Base-by-base conservation (phyloP, 2,329 filamentous ascomycete species). In the Venturia oleaginea region DNA sequence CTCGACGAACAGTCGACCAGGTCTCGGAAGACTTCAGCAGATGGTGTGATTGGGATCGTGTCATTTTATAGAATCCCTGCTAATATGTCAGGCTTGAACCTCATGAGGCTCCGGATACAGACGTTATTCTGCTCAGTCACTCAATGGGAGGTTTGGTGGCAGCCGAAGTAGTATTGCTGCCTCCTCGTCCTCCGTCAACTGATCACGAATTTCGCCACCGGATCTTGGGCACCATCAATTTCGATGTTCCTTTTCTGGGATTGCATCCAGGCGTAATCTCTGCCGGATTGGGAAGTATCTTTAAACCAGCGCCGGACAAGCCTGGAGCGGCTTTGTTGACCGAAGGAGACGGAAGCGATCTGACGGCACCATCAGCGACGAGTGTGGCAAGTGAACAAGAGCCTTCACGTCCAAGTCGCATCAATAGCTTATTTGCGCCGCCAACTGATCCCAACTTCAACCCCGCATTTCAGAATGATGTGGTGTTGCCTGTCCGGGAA, bases 131-230 rank as follows among this genome's bases (percentile, higher is more conserved):
- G 3, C 79, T 96, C 2, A 92, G 92, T 0, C 92, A 96, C 74
- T 95, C 90, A 51, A 93, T 97, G 86, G 92, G 92, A 19, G 92
- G 92, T 1, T 80, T 97, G 30, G 75, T 97, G 32, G 85, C 89
- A 32, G 90, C 90, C 1, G 92, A 97, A 70, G 84, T 95, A 32
- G 86, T 85, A 2, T 78, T 96, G 55, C 82, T 89, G 73, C 75
- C 68, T 15, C 70, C 76, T 2, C 51, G 69, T 66, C 30, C 71
- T 67, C 60, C 72, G 17, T 65, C 68, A 17, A 63, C 64, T n/a
- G 64, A 65, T 72, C 65, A 70, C 24, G 77, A 77, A 13, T 85
- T 89, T 68, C 86, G 85, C 67, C 90, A 96, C 76, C 84, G 86
- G 11, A 89, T 96, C 48, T 75, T 96, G 37, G 92, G 92, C 0